Evolutionary conservation across 2,329 filamentous ascomycete genomes (phyloP).

Genomic region (Incumbomyces lentus): DNA sequence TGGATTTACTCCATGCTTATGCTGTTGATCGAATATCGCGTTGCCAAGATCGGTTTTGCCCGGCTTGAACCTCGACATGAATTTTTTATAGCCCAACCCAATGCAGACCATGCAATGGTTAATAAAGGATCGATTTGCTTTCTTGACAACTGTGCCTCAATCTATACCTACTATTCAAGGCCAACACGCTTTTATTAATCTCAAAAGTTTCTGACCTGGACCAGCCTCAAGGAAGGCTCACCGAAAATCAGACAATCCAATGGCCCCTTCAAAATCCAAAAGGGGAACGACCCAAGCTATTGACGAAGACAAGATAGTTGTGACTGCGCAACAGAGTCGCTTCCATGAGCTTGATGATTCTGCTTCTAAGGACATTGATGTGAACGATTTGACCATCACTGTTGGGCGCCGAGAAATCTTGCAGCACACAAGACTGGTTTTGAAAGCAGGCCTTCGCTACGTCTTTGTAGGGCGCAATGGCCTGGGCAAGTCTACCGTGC

Average conservation of each 20-base stretch:
- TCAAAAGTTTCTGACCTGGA: too few species aligned
- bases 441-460: slow-evolving; percentile 66
- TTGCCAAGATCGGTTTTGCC: too few species aligned
- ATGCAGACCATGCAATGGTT: too few species aligned
- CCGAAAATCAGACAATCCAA: not conserved
- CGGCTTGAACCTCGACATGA: too few species aligned
- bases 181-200: too few species aligned
- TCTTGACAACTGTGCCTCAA: too few species aligned
- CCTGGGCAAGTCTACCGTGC: slow-evolving; percentile 68
- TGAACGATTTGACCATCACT: slow-evolving; percentile 18
- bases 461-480: slow-evolving; percentile 72
- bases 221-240: too few species aligned
- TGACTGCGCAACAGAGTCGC: slow-evolving; percentile 19
- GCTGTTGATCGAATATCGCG: too few species aligned
- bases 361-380: slow-evolving; percentile 17
- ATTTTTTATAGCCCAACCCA: too few species aligned
- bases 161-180: too few species aligned
- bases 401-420: slow-evolving; percentile 49
- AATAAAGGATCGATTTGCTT: too few species aligned
- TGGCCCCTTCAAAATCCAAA: slow-evolving; percentile 5
- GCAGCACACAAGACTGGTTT: slow-evolving; percentile 55
- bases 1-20: too few species aligned
- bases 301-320: slow-evolving; percentile 13
- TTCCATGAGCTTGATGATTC: slow-evolving; percentile 18
- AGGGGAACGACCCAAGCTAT: not conserved